These are phyloP conservation scores for Backusella australiensis DNA, from an alignment of 192 early-diverging fungal species.

Conservation along the genomic window DNA sequence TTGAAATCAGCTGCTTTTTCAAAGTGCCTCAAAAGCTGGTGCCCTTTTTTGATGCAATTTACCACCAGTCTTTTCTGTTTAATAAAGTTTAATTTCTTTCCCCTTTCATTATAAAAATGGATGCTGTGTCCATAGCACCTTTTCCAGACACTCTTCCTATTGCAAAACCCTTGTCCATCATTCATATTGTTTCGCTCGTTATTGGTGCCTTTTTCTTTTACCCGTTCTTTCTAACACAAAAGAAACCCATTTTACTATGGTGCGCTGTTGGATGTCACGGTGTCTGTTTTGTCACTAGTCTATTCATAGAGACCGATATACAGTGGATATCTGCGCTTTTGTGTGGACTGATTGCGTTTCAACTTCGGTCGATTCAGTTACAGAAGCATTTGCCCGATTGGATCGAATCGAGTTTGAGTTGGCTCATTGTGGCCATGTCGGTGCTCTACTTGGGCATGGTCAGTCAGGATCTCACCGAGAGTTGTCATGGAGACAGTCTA, in stretches of 20 bases:
- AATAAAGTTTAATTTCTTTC: background rate
- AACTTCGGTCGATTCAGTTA: background rate
- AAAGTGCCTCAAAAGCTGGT: background rate
- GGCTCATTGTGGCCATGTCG: background rate
- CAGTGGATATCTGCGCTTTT: background rate
- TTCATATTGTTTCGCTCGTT: conserved; percentile 38
- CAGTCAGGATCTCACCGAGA: background rate
- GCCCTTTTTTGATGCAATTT: background rate
- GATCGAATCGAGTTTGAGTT: background rate
- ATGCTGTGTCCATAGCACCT: conserved; percentile 1
- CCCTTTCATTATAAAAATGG: background rate
- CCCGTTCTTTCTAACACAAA: conserved; percentile 36
- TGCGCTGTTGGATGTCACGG: background rate
- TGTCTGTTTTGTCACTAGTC: background rate
- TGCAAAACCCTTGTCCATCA: conserved; percentile 36
- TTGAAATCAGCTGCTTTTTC: background rate
- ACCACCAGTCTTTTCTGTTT: background rate
- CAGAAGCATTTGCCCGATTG: background rate
- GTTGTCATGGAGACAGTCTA: background rate
- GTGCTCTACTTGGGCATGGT: background rate
- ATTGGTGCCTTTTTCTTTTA: conserved; percentile 32
- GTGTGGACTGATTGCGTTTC: background rate
- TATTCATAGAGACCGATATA: background rate
- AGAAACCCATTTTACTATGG: background rate
- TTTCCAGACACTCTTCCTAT: conserved; percentile 20